These are phyloP conservation scores for Colletotrichum eremochloae DNA, from an alignment of 2,329 filamentous ascomycete species.

Conservation along the genomic window DNA sequence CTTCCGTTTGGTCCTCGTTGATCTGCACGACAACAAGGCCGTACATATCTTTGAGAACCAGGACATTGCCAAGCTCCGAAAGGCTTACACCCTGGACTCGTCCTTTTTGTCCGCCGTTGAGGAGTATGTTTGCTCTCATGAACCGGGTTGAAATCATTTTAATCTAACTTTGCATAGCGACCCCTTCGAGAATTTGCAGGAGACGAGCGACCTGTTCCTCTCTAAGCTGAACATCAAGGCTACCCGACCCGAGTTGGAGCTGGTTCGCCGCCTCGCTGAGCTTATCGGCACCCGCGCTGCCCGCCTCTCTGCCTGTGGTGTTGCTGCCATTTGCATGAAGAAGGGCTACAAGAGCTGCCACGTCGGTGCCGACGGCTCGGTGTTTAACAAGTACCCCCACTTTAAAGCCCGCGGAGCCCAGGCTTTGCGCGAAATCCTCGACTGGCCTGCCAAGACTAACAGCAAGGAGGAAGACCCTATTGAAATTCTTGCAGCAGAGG, in stretches of 20 bases:
- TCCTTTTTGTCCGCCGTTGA: slow-evolving; percentile 95
- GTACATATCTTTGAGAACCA: slow-evolving; percentile 85
- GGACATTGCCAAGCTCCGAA: slow-evolving; percentile 83
- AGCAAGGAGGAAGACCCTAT: slow-evolving; percentile 86
- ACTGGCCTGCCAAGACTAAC: slow-evolving; percentile 83
- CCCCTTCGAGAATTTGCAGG: slow-evolving; percentile 93
- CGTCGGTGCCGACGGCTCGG: slow-evolving; percentile 95
- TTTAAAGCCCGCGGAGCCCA: slow-evolving; percentile 94
- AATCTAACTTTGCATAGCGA: slow-evolving; percentile 67
- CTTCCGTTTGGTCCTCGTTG: slow-evolving; percentile 88
- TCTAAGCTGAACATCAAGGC: slow-evolving; percentile 79
- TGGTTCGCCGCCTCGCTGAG: slow-evolving; percentile 90
- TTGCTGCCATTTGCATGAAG: slow-evolving; percentile 97
- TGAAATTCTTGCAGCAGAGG: slow-evolving; percentile 89
- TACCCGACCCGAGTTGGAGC: slow-evolving; percentile 85
- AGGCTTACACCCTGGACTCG: slow-evolving; percentile 90
- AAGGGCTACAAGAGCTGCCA: slow-evolving; percentile 90
- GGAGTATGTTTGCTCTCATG: slow-evolving; percentile 70
- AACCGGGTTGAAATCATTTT: not conserved
- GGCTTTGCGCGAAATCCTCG: slow-evolving; percentile 93
- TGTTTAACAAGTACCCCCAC: slow-evolving; percentile 99
- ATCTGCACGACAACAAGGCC: slow-evolving; percentile 84
- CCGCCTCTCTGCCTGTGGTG: slow-evolving; percentile 92
- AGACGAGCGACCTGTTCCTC: slow-evolving; percentile 86
- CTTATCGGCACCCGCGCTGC: slow-evolving; percentile 95